Evolutionary conservation across 345 rosid species (phyloP), one percentile per base, ranked within the genome.

Genomic region (Rubroshorea leprosula): DNA sequence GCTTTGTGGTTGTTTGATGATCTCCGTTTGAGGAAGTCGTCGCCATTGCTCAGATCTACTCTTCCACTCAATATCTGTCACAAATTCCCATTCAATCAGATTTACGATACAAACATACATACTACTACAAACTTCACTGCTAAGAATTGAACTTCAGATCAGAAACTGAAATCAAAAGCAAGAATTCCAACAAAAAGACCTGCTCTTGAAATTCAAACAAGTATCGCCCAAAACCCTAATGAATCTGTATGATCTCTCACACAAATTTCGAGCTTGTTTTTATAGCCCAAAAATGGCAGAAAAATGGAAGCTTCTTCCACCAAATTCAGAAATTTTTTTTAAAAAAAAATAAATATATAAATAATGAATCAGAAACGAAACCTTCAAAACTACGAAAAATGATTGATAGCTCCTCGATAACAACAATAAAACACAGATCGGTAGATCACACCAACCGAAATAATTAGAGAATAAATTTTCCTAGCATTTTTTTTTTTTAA

Each of bases 1-100:
- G 68, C 76, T 92, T 92, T 31, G 84, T 63, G 21, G 82, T 62
- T 8, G 83, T 54, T 17, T 72, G 83, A 49, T 75, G 68, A 44
- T 78, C 74, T 18, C 89, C 95, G 29, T 82, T 73, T 0, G 83
- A 64, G 52, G 71, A 63, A 43, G 68, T 69, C 1, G 66, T 68
- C 2, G 91, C 85, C 90, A 80, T 88, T 54, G 63, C 68, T 78
- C 69, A 54, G 79, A 70, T 77, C 75, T 54, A 64, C 14, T 15
- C 54, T 16, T 56, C 27, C 7, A 38, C 66, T 43, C 59, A 45
- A 21, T 5, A 62, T 10, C 59, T 35, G 41, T 12, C 31, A n/a
- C 55, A 51, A 51, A 14, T 4, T 22, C 16, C 29, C 27, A 64
- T 53, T 17, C 41, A 54, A 14, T 10, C 47, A 44, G 9, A 35